Percentiles rank a stretch among this genome's conserved stretches.
These are phyloP conservation scores for Aspergillus terreus DNA, from an alignment of 2,329 filamentous ascomycete genomes.

Conservation along the genomic window DNA sequence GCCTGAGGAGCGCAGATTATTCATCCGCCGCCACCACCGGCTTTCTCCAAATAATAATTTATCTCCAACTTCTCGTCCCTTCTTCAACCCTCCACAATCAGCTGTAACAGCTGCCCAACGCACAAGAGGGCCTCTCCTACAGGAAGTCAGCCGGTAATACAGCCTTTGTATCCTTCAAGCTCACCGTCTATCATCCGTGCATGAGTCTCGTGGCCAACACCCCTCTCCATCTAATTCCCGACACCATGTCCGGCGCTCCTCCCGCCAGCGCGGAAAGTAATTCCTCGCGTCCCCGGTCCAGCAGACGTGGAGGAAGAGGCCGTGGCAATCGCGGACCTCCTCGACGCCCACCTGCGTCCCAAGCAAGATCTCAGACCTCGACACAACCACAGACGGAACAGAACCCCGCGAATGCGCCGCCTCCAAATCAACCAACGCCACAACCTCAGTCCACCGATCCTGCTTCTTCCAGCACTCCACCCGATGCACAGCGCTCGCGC, in stretches of 20 bases:
- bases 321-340: constrained; percentile 22
- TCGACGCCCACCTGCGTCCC: constrained; percentile 12
- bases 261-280: constrained; percentile 9
- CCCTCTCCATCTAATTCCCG: not conserved
- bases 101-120: no score
- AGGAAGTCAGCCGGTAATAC: no score
- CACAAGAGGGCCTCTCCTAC: no score
- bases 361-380: constrained; percentile 1
- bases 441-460: constrained; percentile 5
- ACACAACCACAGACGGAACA: not conserved
- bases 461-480: constrained; percentile 3
- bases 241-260: constrained; percentile 16
- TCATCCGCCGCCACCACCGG: not conserved
- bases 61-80: not conserved
- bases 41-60: not conserved
- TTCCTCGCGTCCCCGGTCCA: constrained; percentile 16
- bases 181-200: not conserved
- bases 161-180: not conserved
- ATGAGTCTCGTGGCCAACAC: constrained; percentile 9
- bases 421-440: constrained; percentile 6
- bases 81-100: not conserved
- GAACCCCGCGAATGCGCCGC: not conserved
- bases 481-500: constrained; percentile 15
- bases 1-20: not conserved
- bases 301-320: constrained; percentile 26